phyloP scores from a whole-genome alignment of 768 basidiomycete species.

The Lactarius hengduanensis region DNA sequence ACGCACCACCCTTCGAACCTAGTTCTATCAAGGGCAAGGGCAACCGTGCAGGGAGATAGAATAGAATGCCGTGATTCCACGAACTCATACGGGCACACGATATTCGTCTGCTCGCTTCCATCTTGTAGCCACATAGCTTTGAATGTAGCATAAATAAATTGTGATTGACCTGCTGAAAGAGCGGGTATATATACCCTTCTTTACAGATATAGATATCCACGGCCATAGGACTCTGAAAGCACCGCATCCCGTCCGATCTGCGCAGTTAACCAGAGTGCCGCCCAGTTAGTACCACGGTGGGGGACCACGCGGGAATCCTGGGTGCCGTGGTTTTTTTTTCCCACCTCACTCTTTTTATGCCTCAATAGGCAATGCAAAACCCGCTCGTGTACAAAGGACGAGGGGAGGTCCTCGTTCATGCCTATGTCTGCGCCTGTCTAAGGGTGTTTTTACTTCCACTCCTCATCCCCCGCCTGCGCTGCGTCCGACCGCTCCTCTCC shows the following conservation, averaged over 20 bases:
- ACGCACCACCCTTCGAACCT: constrained; percentile 56
- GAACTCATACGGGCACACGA: neutral
- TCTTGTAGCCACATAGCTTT: constrained; percentile 11
- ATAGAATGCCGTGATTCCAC: neutral
- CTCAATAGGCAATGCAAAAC: neutral
- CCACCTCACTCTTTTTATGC: neutral
- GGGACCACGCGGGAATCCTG: constrained; percentile 33
- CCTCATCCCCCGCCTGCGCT: constrained; percentile 72
- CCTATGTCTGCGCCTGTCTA: constrained; percentile 31
- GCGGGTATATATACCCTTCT: neutral
- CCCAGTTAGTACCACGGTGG: constrained; percentile 33
- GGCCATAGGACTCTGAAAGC: constrained; percentile 8
- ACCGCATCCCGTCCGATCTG: constrained; percentile 30
- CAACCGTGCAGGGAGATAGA: neutral
- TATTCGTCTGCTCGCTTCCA: constrained; percentile 10
- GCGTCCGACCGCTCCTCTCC: constrained; percentile 75
- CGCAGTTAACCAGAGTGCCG: constrained; percentile 31
- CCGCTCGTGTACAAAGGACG: neutral
- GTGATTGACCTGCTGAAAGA: neutral
- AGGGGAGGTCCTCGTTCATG: neutral
- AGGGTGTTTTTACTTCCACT: constrained; percentile 92
- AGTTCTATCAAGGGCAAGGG: constrained; percentile 31
- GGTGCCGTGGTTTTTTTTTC: constrained; percentile 26
- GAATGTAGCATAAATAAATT: constrained; percentile 18
- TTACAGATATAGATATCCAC: neutral